phyloP scores from a whole-genome alignment of 768 basidiomycete genomes.

The Suillus spraguei region DNA sequence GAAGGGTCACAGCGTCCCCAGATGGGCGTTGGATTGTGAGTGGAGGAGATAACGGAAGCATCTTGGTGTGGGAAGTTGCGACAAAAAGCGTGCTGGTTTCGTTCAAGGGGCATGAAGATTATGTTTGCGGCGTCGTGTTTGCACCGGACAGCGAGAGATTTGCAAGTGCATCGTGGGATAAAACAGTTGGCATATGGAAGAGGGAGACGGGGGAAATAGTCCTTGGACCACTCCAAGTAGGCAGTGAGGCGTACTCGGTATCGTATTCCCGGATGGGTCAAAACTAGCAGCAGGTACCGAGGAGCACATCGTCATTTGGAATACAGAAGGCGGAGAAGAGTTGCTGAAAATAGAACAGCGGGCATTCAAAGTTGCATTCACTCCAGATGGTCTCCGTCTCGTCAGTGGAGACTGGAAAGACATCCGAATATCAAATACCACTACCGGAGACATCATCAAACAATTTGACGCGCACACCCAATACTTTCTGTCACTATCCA shows the following conservation, averaged over 20 bases:
- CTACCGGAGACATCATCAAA: background rate
- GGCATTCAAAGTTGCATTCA: background rate
- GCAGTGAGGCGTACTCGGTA: background rate
- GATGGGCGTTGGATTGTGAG: too few species aligned
- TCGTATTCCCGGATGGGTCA: background rate
- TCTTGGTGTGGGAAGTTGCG: background rate
- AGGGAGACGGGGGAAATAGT: background rate
- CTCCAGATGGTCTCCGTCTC: background rate
- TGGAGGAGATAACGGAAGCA: background rate
- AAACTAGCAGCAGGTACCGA: background rate
- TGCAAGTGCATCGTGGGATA: background rate
- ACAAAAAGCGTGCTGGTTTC: background rate
- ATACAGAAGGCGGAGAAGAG: background rate
- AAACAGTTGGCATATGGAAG: background rate
- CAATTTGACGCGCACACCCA: background rate
- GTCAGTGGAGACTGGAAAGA: background rate
- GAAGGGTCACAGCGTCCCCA: too few species aligned
- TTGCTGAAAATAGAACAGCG: background rate
- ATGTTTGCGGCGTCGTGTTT: background rate
- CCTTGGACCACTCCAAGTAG: background rate
- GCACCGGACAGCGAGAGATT: background rate
- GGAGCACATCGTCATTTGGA: background rate
- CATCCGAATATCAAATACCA: background rate
- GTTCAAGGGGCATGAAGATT: too few species aligned
- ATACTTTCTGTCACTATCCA: background rate